Evolutionary conservation across 23 red algal genomes (phyloP), one percentile per base, ranked within the genome.

Genomic region (Gracilaria domingensis): DNA sequence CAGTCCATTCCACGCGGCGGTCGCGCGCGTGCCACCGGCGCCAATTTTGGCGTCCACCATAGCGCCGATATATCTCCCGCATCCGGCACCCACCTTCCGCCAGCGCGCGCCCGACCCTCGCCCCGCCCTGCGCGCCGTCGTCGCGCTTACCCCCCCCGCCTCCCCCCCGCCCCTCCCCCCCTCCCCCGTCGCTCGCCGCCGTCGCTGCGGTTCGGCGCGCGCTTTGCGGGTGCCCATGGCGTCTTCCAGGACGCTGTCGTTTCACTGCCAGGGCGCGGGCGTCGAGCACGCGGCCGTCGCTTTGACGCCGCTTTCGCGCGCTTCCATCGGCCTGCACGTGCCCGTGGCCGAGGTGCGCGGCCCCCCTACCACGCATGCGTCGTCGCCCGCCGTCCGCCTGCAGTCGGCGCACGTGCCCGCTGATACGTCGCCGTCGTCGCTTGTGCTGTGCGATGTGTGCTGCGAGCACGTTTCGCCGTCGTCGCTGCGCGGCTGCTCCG

Each of bases 361-460:
- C 61, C 11, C 72, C 12, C 71, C 72, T 18, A 62, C 49, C 33
- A 57, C 74, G 36, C 73, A 26, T n/a, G 34, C 88, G 17, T 50
- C 54, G 14, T 75, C 75, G 8, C 21, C 73, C 0, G n/a, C 71
- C 13, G 23, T 75, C 2, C 62, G 1, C 13, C 64, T 23, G 28
- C 56, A 75, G 32, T 57, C 66, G 17, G 24, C 42, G 18, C 42
- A 17, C 9, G 12, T 34, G n/a, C 26, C n/a, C 65, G 48, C 24
- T 13, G 13, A 24, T 2, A 16, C 48, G 12, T 34, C 88, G 62
- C 34, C 53, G 1, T 39, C 50, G 48, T 26, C 88, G 25, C 56
- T 34, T 30, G 34, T 92, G 26, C 48, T 75, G 14, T 92, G 83
- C 83, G 83, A 87, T 62, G 83, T 87, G 11, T 87, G 83, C 24